Conservation (phyloP, 2,329 filamentous ascomycete species). For the Cadophora luteo-olivacea region DNA sequence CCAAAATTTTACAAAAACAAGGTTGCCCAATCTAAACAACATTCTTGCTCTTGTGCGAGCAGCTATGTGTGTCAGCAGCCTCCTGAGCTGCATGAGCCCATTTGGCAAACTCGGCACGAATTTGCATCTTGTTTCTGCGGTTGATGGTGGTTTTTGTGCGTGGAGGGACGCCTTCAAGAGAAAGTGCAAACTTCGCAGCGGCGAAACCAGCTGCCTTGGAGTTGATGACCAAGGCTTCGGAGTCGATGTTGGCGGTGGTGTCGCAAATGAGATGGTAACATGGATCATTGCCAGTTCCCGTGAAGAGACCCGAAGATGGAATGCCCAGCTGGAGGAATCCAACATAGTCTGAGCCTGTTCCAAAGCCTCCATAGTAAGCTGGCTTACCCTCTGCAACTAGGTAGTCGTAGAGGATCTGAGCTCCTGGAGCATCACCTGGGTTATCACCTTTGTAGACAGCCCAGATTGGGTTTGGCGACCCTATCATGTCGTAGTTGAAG, state of each 20-base stretch:
- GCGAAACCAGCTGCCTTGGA: slow-evolving; percentile 7
- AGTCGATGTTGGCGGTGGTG: slow-evolving; percentile 1
- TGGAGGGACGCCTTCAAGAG: slow-evolving; percentile 3
- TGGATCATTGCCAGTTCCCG: slow-evolving; percentile 52
- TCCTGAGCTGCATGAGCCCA: slow-evolving; percentile 5
- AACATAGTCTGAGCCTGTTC: slow-evolving; percentile 64
- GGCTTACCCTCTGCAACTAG: slow-evolving; percentile 60
- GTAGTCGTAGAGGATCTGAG: slow-evolving; percentile 15
- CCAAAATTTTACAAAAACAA: background rate
- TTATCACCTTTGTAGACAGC: slow-evolving; percentile 62
- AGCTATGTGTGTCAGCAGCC: slow-evolving; percentile 15
- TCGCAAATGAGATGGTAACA: slow-evolving; percentile 11
- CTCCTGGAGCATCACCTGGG: slow-evolving; percentile 42
- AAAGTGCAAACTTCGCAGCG: slow-evolving; percentile 5
- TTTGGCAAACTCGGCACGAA: slow-evolving; percentile 12
- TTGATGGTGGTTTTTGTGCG: background rate
- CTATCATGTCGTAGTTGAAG: slow-evolving; percentile 70
- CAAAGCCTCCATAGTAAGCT: slow-evolving; percentile 50
- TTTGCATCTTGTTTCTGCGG: slow-evolving; percentile 10
- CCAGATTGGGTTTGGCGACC: slow-evolving; percentile 57
- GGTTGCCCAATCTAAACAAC: background rate
- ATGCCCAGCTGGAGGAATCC: slow-evolving; percentile 62
- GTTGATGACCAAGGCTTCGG: slow-evolving; percentile 1
- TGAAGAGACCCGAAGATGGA: slow-evolving; percentile 63
- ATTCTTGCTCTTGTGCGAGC: slow-evolving; percentile 16